A percentile compares a stretch with the other conserved stretches of the same genome.
These are phyloP conservation scores for Puccinellia tenuiflora DNA, from an alignment of 176 grass and related monocot genomes.

Conservation along the genomic window DNA sequence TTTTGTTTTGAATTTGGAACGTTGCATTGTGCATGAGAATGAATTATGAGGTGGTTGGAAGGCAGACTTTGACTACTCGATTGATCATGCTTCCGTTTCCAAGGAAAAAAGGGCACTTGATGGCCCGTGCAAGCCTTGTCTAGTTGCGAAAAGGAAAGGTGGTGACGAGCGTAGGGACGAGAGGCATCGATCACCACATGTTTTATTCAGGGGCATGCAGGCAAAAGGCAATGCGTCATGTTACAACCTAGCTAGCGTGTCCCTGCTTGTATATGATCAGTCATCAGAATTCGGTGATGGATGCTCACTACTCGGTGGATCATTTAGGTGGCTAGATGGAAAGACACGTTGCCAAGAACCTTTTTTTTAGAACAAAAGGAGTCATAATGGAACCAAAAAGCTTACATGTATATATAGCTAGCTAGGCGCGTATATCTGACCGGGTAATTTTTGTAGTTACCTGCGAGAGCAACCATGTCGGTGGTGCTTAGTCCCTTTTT, in stretches of 20 bases:
- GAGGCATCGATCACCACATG: background rate
- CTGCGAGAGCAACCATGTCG: slow-evolving; percentile 68
- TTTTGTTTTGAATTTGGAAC: background rate
- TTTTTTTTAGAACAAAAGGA: background rate
- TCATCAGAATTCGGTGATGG: background rate
- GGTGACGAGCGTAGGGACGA: background rate
- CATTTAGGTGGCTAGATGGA: background rate
- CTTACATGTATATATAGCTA: too few species aligned
- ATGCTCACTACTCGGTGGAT: background rate
- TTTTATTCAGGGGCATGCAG: background rate
- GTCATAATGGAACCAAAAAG: too few species aligned
- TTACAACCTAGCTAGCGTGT: background rate
- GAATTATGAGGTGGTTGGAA: slow-evolving; percentile 15
- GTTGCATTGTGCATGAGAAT: background rate
- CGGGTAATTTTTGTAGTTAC: too few species aligned
- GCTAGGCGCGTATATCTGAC: too few species aligned
- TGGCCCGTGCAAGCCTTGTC: background rate
- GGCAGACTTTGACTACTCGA: background rate
- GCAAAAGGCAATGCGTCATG: slow-evolving; percentile 1
- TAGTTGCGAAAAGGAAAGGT: background rate
- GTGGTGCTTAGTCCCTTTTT: slow-evolving; percentile 44
- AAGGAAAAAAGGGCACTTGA: slow-evolving; percentile 10
- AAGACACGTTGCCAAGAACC: background rate
- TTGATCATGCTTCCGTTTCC: background rate
- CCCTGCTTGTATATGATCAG: background rate